These are phyloP conservation scores for Dianthus caryophyllus DNA, from an alignment of 148 eudicot species.

Conservation along the genomic window DNA sequence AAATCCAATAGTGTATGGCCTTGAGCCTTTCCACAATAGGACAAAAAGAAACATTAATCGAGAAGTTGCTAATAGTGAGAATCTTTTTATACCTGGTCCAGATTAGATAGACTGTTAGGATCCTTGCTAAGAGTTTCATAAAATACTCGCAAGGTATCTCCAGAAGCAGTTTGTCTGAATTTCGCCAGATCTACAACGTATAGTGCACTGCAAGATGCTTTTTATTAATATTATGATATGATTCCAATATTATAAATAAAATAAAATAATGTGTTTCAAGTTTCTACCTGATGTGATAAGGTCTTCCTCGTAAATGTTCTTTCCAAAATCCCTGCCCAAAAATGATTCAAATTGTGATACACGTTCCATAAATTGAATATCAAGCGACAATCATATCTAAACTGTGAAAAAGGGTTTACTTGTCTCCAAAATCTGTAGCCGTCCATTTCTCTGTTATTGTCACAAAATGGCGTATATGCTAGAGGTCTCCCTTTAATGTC, in stretches of 20 bases:
- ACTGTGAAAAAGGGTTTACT: conserved; percentile 30
- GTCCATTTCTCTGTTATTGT: conserved; percentile 96
- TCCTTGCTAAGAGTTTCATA: conserved; percentile 98
- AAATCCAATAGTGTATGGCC: no score
- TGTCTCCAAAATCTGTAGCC: conserved; percentile 97
- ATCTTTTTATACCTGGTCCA: conserved; percentile 71
- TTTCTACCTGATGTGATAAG: conserved; percentile 86
- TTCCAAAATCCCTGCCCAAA: conserved; percentile 87
- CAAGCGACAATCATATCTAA: background rate
- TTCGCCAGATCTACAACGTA: conserved; percentile 91
- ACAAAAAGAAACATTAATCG: background rate
- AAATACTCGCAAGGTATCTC: conserved; percentile 84
- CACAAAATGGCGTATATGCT: conserved; percentile 96
- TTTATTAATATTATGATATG: conserved; percentile 18
- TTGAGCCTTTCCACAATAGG: background rate
- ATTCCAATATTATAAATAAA: background rate
- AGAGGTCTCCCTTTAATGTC: conserved; percentile 85
- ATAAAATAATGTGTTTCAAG: background rate
- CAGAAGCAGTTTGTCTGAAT: conserved; percentile 93
- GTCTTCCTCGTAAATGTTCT: conserved; percentile 90
- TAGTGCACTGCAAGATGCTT: conserved; percentile 64
- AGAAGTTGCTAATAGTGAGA: background rate
- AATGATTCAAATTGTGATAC: background rate
- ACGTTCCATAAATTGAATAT: background rate
- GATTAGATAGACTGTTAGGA: conserved; percentile 96